phyloP scores from a whole-genome alignment of 2,329 filamentous ascomycete species.

The Chrysosporium queenslandicum region DNA sequence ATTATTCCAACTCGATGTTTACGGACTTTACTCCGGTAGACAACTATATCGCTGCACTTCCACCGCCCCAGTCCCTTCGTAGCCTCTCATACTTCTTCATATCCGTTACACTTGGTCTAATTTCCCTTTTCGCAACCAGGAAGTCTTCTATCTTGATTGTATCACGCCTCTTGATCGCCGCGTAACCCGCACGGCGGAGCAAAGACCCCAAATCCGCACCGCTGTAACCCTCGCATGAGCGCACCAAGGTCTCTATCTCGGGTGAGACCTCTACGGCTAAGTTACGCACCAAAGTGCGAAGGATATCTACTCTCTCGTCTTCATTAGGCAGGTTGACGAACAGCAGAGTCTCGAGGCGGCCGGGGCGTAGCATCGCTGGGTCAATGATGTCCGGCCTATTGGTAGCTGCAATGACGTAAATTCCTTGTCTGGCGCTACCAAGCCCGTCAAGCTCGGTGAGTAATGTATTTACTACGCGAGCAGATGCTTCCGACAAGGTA shows the following conservation, averaged over 20 bases:
- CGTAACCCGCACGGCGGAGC: slow-evolving; percentile 49
- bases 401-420: slow-evolving; percentile 90
- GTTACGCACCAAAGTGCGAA: slow-evolving; percentile 53
- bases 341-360: slow-evolving; percentile 75
- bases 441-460: slow-evolving; percentile 90
- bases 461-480: slow-evolving; percentile 86
- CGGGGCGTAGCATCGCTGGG: slow-evolving; percentile 83
- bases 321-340: slow-evolving; percentile 78
- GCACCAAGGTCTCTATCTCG: slow-evolving; percentile 54
- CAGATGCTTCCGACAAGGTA: slow-evolving; percentile 66
- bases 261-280: slow-evolving; percentile 45
- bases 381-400: slow-evolving; percentile 97
- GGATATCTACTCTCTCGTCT: slow-evolving; percentile 73
- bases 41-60: slow-evolving; percentile 18
- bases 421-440: slow-evolving; percentile 60
- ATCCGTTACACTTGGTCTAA: slow-evolving; percentile 46
- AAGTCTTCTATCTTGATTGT: slow-evolving; percentile 40
- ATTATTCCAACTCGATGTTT: not conserved
- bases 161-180: slow-evolving; percentile 43
- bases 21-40: too few species aligned
- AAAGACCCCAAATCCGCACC: slow-evolving; percentile 55
- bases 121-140: slow-evolving; percentile 31
- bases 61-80: slow-evolving; percentile 40
- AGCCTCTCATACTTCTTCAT: slow-evolving; percentile 48
- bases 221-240: slow-evolving; percentile 68